Conservation (phyloP, 2,329 filamentous ascomycete genomes). For the Trichoderma harzianum region DNA sequence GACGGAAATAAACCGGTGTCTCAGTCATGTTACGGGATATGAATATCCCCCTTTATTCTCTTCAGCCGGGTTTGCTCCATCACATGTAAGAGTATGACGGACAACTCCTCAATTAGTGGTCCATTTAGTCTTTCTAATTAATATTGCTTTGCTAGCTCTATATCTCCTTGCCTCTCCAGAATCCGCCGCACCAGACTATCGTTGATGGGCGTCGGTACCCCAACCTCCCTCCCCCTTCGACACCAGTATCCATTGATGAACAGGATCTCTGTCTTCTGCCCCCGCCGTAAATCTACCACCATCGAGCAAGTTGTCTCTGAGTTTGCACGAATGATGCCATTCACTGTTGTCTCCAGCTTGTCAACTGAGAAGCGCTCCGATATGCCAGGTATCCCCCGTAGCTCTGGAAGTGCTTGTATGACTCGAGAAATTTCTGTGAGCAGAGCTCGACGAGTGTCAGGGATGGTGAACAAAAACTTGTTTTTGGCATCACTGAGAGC, state of each 20-base stretch:
- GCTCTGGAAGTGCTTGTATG: neutral
- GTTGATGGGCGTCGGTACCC: neutral
- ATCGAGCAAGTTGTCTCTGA: neutral
- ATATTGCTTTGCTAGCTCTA: neutral
- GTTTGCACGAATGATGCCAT: neutral
- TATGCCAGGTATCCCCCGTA: neutral
- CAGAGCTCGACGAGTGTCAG: neutral
- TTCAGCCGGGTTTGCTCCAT: neutral
- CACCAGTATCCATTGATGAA: neutral
- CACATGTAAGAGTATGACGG: neutral
- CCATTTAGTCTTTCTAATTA: neutral
- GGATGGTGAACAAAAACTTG: neutral
- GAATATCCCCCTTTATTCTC: neutral
- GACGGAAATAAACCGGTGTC: neutral
- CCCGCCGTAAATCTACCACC: neutral
- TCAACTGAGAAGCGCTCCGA: neutral
- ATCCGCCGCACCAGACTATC: neutral
- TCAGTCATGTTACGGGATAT: neutral
- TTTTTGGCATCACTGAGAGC: neutral
- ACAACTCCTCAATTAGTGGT: neutral
- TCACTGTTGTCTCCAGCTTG: neutral
- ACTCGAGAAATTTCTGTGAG: neutral
- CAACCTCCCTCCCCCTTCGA: neutral
- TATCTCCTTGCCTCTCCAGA: neutral
- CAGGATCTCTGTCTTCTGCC: neutral